Evolutionary conservation across 768 basidiomycete species (phyloP).

Genomic region (Pleurotus tuoliensis): DNA sequence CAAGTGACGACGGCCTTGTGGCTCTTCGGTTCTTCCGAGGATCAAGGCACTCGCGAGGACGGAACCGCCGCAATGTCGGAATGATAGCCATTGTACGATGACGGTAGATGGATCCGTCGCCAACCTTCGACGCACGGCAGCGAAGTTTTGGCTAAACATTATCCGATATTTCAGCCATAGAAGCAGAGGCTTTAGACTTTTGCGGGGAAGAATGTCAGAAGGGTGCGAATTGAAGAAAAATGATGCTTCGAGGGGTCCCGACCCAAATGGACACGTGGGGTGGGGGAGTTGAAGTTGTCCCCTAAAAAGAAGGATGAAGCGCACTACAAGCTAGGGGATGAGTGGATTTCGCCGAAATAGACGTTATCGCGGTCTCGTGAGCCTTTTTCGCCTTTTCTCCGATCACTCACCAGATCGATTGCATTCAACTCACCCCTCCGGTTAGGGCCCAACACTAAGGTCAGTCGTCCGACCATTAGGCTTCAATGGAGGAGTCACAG

Average conservation of each 20-base stretch:
- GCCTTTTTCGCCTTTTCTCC: no score
- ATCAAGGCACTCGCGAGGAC: background rate
- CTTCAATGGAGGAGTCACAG: no score
- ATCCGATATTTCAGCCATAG: background rate
- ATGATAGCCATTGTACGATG: background rate
- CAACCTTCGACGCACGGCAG: background rate
- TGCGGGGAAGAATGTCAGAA: background rate
- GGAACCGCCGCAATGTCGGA: conserved; percentile 3
- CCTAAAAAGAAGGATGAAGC: background rate
- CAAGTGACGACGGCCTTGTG: background rate
- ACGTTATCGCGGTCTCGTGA: no score
- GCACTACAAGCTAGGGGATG: background rate
- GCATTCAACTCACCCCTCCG: no score
- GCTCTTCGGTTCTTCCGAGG: background rate
- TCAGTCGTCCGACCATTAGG: no score
- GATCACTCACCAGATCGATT: no score
- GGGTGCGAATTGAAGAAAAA: background rate
- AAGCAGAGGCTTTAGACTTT: background rate
- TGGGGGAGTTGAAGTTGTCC: background rate
- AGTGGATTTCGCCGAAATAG: background rate
- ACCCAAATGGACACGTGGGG: background rate
- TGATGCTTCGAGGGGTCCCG: background rate
- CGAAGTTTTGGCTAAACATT: conserved; percentile 4
- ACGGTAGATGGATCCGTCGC: no score
- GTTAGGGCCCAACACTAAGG: no score